Conservation (phyloP, 169 alveolate genomes). For the Plasmodium blacklocki region DNA sequence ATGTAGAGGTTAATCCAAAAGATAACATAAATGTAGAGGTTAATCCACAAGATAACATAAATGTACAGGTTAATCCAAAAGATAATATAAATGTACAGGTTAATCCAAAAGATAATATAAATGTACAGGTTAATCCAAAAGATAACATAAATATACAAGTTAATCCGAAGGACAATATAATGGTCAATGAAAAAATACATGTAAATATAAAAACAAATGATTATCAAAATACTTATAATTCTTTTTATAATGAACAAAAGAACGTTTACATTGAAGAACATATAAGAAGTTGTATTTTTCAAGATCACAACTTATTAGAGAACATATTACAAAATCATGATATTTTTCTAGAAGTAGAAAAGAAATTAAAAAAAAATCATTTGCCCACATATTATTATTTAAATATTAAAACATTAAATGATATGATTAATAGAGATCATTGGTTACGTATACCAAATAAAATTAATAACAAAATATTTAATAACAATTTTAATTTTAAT, state of each 20-base stretch:
- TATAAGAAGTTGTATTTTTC: not conserved
- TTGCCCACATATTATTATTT: slow-evolving; percentile 11
- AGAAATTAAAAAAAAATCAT: slow-evolving; percentile 37
- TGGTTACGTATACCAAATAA: slow-evolving; percentile 56
- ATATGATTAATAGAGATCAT: slow-evolving; percentile 44
- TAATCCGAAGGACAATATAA: not conserved
- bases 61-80: no score
- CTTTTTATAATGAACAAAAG: not conserved
- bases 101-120: no score
- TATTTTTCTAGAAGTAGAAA: slow-evolving; percentile 62
- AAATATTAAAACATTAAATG: slow-evolving; percentile 50
- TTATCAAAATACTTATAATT: not conserved
- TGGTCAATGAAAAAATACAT: not conserved
- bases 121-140: no score
- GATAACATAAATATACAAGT: not conserved
- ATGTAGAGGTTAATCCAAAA: not conserved
- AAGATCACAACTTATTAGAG: slow-evolving; percentile 5
- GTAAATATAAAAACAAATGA: no score
- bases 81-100: not conserved
- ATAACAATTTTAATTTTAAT: slow-evolving; percentile 29
- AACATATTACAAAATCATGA: slow-evolving; percentile 6
- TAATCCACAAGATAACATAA: not conserved
- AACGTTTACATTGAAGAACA: slow-evolving; percentile 11
- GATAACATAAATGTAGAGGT: not conserved
- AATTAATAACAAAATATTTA: slow-evolving; percentile 35